Conservation (phyloP, 345 rosid genomes). For the Citrus sp. region DNA sequence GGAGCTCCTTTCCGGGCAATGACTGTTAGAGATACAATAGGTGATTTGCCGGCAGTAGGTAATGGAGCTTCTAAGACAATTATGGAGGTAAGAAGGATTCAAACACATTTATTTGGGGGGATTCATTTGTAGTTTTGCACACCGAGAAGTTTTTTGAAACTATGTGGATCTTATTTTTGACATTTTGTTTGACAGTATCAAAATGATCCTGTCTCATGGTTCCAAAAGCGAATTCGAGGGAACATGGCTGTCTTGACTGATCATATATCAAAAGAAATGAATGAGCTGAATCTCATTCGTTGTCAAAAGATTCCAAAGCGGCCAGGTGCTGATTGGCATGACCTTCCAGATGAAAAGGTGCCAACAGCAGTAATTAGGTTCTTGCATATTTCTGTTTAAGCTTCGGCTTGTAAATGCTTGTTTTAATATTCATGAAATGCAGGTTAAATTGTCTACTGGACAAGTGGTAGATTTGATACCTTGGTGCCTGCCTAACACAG, state of each 20-base stretch:
- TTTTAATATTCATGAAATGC: constrained; percentile 4
- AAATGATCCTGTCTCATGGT: constrained; percentile 50
- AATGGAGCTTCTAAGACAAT: constrained; percentile 64
- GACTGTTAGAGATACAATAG: constrained; percentile 87
- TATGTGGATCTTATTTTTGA: background rate
- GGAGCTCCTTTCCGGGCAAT: constrained; percentile 65
- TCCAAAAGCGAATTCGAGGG: constrained; percentile 48
- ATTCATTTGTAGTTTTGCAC: background rate
- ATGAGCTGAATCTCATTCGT: constrained; percentile 54
- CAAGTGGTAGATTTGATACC: constrained; percentile 57
- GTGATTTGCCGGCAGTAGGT: constrained; percentile 74
- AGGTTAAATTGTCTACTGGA: constrained; percentile 53
- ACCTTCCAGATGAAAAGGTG: constrained; percentile 62
- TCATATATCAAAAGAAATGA: constrained; percentile 66
- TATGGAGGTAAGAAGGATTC: constrained; percentile 38
- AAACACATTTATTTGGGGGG: background rate
- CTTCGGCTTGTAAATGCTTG: background rate
- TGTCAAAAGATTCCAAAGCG: constrained; percentile 52
- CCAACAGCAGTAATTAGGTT: background rate
- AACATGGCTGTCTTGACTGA: constrained; percentile 37
- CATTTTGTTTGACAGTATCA: constrained; percentile 32
- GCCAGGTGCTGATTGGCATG: constrained; percentile 69
- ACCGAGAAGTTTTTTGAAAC: background rate
- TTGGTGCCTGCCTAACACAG: constrained; percentile 66
- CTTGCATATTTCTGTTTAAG: background rate